phyloP scores from a whole-genome alignment of 2,329 filamentous ascomycete genomes.

The Xylaria sp. region DNA sequence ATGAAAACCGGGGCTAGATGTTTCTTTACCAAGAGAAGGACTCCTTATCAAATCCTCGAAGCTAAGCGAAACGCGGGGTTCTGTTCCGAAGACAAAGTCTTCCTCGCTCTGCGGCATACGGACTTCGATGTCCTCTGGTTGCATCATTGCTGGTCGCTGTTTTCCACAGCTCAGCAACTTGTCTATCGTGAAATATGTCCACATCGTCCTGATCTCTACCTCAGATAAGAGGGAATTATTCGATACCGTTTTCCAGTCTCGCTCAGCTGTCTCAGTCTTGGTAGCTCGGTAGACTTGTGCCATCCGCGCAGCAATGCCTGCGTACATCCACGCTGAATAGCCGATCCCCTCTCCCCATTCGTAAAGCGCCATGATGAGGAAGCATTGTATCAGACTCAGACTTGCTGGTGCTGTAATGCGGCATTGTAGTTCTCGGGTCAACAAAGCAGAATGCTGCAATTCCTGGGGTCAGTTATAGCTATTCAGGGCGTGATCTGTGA shows the following conservation, averaged over 20 bases:
- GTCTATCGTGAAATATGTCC: conserved; percentile 36
- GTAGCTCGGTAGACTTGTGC: conserved; percentile 35
- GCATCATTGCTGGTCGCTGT: conserved; percentile 37
- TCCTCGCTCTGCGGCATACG: conserved; percentile 34
- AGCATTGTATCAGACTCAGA: conserved; percentile 34
- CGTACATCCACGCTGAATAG: conserved; percentile 37
- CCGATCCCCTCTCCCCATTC: conserved; percentile 35
- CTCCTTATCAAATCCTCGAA: conserved; percentile 26
- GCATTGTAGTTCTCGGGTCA: conserved; percentile 30
- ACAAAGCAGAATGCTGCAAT: conserved; percentile 23
- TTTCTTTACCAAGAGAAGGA: conserved; percentile 20
- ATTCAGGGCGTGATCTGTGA: no score
- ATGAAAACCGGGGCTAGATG: conserved; percentile 26
- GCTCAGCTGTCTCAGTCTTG: conserved; percentile 27
- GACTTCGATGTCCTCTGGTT: conserved; percentile 32
- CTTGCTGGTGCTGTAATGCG: conserved; percentile 34
- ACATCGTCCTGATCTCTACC: conserved; percentile 36
- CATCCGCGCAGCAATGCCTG: conserved; percentile 35
- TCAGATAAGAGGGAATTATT: conserved; percentile 29
- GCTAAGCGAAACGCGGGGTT: conserved; percentile 23
- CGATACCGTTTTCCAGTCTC: conserved; percentile 20
- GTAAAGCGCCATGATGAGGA: conserved; percentile 35
- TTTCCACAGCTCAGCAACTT: conserved; percentile 36
- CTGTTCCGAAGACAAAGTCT: conserved; percentile 30
- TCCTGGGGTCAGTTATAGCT: no score